A percentile compares a stretch with the other conserved stretches of the same genome.
phyloP scores from a whole-genome alignment of 1,284 basidiomycete species.

The Bjerkandera adusta region DNA sequence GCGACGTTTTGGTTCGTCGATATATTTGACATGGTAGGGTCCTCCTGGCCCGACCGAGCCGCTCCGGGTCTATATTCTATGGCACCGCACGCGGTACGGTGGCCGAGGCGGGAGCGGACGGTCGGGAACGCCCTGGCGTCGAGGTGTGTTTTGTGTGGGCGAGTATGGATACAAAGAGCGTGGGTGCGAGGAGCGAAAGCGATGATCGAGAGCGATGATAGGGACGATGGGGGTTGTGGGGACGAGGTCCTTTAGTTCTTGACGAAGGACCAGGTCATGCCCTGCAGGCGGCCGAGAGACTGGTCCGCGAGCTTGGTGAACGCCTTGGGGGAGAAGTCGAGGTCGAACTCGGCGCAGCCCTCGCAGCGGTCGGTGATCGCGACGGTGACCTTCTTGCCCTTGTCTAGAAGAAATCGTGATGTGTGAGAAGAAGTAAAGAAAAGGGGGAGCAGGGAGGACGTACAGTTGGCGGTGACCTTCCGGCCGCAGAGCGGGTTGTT shows the following conservation, averaged over 20 bases:
- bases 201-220: too few species aligned
- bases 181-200: too few species aligned
- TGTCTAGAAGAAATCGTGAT: constrained; percentile 20
- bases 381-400: constrained; percentile 35
- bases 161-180: too few species aligned
- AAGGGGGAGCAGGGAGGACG: constrained; percentile 6
- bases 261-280: constrained; percentile 24
- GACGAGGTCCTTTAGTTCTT: constrained; percentile 28
- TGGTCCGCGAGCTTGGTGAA: constrained; percentile 36
- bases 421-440: neutral
- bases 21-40: too few species aligned
- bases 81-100: too few species aligned
- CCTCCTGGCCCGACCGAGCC: too few species aligned
- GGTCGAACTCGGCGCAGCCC: constrained; percentile 37
- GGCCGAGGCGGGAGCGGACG: too few species aligned
- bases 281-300: constrained; percentile 14
- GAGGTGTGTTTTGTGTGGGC: too few species aligned
- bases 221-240: too few species aligned
- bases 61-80: too few species aligned
- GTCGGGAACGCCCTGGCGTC: too few species aligned
- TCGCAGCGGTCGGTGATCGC: constrained; percentile 43
- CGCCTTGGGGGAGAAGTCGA: constrained; percentile 41
- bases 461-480: constrained; percentile 36
- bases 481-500: constrained; percentile 45
- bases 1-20: too few species aligned